These are phyloP conservation scores for Colletotrichum siamense DNA, from an alignment of 2,329 filamentous ascomycete species.

Conservation along the genomic window DNA sequence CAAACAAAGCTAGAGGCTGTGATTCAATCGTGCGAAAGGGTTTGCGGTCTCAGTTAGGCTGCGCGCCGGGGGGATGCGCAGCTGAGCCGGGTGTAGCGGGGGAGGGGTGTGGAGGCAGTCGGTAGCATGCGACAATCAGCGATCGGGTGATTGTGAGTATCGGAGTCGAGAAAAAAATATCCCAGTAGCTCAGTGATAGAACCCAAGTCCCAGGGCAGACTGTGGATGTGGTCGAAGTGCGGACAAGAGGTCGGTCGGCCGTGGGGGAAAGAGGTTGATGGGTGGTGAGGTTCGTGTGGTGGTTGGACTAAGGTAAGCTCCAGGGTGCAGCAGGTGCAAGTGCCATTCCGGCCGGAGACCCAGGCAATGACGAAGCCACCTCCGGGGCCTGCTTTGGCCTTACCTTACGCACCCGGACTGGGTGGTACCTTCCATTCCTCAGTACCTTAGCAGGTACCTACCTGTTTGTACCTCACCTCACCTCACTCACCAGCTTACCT, in stretches of 20 bases:
- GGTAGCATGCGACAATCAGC: not conserved
- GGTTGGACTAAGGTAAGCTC: constrained; percentile 22
- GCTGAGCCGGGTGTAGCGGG: constrained; percentile 18
- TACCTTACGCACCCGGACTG: constrained; percentile 3
- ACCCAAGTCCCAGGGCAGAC: not conserved
- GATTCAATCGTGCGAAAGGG: constrained; percentile 2
- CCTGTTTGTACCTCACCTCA: not conserved
- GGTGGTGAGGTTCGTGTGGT: not conserved
- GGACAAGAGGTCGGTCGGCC: constrained; percentile 2
- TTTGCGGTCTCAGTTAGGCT: constrained; percentile 14
- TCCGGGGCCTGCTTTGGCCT: not conserved
- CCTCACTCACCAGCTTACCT: not conserved
- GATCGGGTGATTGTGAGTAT: not conserved
- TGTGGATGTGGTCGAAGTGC: not conserved
- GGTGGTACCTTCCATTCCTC: not conserved
- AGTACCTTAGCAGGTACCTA: not conserved
- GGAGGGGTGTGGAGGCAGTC: constrained; percentile 17
- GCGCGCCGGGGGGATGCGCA: constrained; percentile 17
- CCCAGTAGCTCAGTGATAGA: not conserved
- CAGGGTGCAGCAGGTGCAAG: constrained; percentile 15
- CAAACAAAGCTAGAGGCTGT: constrained; percentile 11
- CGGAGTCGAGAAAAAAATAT: not conserved
- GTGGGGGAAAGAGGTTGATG: constrained; percentile 12
- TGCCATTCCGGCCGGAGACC: constrained; percentile 10
- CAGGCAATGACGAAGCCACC: constrained; percentile 22